These are phyloP conservation scores for Pseudonectria buxi DNA, from an alignment of 2,329 filamentous ascomycete genomes.

Conservation along the genomic window DNA sequence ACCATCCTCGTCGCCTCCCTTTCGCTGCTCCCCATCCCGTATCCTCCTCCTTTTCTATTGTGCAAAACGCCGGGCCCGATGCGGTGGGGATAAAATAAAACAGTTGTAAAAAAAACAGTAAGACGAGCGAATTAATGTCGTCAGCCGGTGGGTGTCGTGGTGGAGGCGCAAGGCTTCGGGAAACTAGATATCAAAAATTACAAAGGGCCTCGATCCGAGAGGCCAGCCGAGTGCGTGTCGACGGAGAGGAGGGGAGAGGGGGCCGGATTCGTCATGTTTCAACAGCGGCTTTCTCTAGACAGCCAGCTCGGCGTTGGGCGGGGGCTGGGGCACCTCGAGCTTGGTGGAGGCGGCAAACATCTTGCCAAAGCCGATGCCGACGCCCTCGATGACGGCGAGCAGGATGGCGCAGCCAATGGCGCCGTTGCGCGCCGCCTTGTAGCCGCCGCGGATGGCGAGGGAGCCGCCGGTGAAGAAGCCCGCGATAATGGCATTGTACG, in stretches of 20 bases:
- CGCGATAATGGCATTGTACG: conserved; percentile 95
- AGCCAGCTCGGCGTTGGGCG: conserved; percentile 24
- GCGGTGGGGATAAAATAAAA: too few species aligned
- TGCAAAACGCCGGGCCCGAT: too few species aligned
- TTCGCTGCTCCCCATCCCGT: too few species aligned
- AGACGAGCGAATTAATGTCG: too few species aligned
- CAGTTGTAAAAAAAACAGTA: too few species aligned
- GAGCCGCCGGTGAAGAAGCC: conserved; percentile 95
- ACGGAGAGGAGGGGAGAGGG: conserved; percentile 21
- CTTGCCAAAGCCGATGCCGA: conserved; percentile 90
- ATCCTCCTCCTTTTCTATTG: too few species aligned
- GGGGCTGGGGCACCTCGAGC: conserved; percentile 53
- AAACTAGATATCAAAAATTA: conserved; percentile 8
- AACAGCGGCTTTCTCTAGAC: conserved; percentile 11
- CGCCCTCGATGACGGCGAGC: conserved; percentile 92
- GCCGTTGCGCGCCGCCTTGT: conserved; percentile 86
- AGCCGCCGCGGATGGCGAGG: conserved; percentile 84
- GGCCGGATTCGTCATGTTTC: conserved; percentile 6
- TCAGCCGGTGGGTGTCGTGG: too few species aligned
- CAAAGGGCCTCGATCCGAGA: conserved; percentile 9
- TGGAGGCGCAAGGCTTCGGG: too few species aligned
- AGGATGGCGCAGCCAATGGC: conserved; percentile 94
- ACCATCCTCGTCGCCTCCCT: too few species aligned
- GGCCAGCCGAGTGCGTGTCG: conserved; percentile 8
- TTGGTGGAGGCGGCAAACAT: conserved; percentile 88